Conservation (phyloP, 352 stramenopile genomes). For the Phytophthora tubulina region DNA sequence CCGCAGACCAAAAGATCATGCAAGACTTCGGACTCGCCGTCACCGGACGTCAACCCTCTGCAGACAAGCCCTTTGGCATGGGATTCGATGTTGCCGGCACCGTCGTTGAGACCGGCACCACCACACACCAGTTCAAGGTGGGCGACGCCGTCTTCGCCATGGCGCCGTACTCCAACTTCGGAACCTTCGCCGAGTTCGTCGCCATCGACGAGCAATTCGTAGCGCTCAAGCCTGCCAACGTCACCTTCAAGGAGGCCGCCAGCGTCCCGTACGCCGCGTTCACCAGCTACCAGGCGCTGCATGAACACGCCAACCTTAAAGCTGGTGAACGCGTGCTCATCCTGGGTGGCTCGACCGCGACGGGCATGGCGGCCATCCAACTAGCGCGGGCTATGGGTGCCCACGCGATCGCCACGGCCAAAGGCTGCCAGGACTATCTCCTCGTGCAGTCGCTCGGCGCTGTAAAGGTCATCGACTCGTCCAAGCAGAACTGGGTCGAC, state of each 20-base stretch:
- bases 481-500: slow-evolving; percentile 47
- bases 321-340: slow-evolving; percentile 53
- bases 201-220: slow-evolving; percentile 51
- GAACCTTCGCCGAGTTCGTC: slow-evolving; percentile 67
- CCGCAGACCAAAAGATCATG: slow-evolving; percentile 72
- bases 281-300: slow-evolving; percentile 67
- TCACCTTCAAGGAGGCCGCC: slow-evolving; percentile 65
- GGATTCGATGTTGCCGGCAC: slow-evolving; percentile 76
- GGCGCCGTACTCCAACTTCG: slow-evolving; percentile 42
- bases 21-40: slow-evolving; percentile 46
- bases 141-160: slow-evolving; percentile 77
- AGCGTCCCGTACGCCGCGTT: slow-evolving; percentile 60
- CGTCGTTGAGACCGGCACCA: slow-evolving; percentile 59
- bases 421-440: slow-evolving; percentile 61
- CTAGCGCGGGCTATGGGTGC: slow-evolving; percentile 63
- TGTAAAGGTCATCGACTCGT: slow-evolving; percentile 73
- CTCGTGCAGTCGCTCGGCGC: slow-evolving; percentile 58
- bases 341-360: slow-evolving; percentile 71
- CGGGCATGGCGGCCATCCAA: slow-evolving; percentile 67
- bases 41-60: slow-evolving; percentile 39
- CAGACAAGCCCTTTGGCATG: slow-evolving; percentile 49
- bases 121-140: slow-evolving; percentile 56
- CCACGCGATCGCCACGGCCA: slow-evolving; percentile 66
- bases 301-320: slow-evolving; percentile 42
- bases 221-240: slow-evolving; percentile 57